Evolutionary conservation across 2,329 filamentous ascomycete genomes (phyloP), one percentile per base, ranked within the genome.

Genomic region (Fonsecaea pedrosoi): DNA sequence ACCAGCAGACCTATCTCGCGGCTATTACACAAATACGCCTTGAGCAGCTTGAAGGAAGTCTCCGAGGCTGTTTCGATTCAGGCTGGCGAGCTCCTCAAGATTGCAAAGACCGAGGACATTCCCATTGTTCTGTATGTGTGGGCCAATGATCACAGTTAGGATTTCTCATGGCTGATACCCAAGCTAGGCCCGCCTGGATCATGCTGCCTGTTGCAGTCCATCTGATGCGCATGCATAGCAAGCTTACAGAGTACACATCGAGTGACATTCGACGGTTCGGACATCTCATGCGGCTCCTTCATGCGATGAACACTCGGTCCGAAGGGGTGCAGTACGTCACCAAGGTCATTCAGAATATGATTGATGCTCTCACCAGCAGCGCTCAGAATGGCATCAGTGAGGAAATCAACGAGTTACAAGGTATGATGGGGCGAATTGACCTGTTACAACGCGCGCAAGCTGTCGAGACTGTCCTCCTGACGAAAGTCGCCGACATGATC

Each of bases 201-300:
- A 59, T 59, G 4, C 56, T 59, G n/a, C 56, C 56, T 2, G 32
- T 59, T 13, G 56, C 56, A 25, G 35, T 59, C 4, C 56, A 59
- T 37, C 54, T 56, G 3, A 18, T 56, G 30, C 30, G 34, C 30
- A 37, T 37, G 54, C 21, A 37, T 21, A 34, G 30, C 54, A n/a
- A 37, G 30, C 13, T 56, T 56, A n/a, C 30, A 15, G 54, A 56
- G 34, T 35, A 37, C 30, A 56, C 30, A 38, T 7, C 30, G n/a
- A 37, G 38, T 37, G 54, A 54, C 48, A 54, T 56, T 37, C 54
- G 18, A n/a, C 54, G 30, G 9, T 37, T 56, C 10, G 54, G 54
- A 37, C 18, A 37, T 21, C 35, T 59, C 4, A 59, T 59, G 56
- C 56, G 56, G 15, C 8, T 59, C 10, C 56, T 59, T 42, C 56